Conservation (phyloP, 495 filamentous ascomycete genomes). For the Jackrogersella multiformis region DNA sequence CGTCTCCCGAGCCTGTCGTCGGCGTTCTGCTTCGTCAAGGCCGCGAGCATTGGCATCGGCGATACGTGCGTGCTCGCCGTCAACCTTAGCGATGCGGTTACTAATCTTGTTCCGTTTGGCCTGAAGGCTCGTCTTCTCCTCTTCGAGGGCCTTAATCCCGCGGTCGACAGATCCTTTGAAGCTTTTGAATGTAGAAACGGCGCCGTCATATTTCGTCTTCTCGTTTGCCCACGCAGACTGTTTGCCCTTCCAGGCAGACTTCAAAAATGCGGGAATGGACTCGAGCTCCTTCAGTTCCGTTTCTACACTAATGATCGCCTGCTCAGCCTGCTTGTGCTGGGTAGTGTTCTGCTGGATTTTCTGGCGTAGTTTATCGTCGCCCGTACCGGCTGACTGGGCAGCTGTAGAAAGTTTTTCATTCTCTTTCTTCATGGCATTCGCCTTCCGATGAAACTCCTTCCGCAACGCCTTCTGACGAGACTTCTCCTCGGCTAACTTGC, state of each 20-base stretch:
- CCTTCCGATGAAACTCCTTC: constrained; percentile 79
- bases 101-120: constrained; percentile 83
- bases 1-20: constrained; percentile 71
- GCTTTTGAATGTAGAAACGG: constrained; percentile 66
- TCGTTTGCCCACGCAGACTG: constrained; percentile 70
- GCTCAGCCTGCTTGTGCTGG: constrained; percentile 81
- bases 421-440: constrained; percentile 78
- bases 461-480: constrained; percentile 76
- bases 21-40: constrained; percentile 76
- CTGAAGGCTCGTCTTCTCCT: constrained; percentile 71
- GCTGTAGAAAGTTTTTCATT: constrained; percentile 75
- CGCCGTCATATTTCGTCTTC: constrained; percentile 67
- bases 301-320: constrained; percentile 69
- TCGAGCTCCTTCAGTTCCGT: constrained; percentile 72
- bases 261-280: constrained; percentile 72
- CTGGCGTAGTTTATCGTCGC: constrained; percentile 84
- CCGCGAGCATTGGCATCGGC: constrained; percentile 78
- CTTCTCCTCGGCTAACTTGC: constrained; percentile 79
- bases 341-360: constrained; percentile 80
- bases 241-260: constrained; percentile 66
- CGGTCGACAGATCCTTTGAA: constrained; percentile 71
- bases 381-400: constrained; percentile 75
- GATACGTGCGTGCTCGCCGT: constrained; percentile 80
- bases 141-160: constrained; percentile 69
- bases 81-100: constrained; percentile 76